Evolutionary conservation across 345 rosid genomes (phyloP).

Genomic region (Boechera divaricarpa): DNA sequence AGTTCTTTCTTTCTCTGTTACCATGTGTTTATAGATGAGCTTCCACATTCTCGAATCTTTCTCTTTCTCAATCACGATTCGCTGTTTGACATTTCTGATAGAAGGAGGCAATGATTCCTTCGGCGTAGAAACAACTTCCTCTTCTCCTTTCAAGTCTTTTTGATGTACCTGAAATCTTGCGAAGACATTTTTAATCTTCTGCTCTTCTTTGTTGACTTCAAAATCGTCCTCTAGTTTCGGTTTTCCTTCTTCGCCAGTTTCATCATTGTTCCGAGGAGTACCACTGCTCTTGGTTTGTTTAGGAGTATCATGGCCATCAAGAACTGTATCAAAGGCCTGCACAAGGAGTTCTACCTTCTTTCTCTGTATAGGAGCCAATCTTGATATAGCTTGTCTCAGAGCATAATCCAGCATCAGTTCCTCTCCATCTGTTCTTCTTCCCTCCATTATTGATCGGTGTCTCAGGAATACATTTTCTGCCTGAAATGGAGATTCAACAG

Average conservation of each 20-base stretch:
- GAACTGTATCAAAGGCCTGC: conserved; percentile 85
- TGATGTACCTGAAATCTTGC: conserved; percentile 37
- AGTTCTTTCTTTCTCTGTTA: conserved; percentile 57
- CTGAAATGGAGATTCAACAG: conserved; percentile 49
- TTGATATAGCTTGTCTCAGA: conserved; percentile 74
- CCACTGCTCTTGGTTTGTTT: conserved; percentile 21
- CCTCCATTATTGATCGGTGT: conserved; percentile 56
- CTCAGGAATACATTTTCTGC: conserved; percentile 69
- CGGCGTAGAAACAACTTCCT: conserved; percentile 31
- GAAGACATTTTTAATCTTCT: conserved; percentile 31
- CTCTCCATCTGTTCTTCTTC: conserved; percentile 65
- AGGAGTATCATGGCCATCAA: conserved; percentile 41
- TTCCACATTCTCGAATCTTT: conserved; percentile 68
- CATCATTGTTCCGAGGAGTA: conserved; percentile 8
- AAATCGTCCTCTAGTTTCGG: conserved; percentile 8
- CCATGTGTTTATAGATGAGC: conserved; percentile 79
- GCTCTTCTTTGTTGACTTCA: conserved; percentile 29
- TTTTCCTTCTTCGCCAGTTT: conserved; percentile 13
- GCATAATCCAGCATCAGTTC: conserved; percentile 95
- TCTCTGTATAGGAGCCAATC: conserved; percentile 74
- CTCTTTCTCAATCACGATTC: conserved; percentile 53
- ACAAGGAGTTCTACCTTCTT: conserved; percentile 83
- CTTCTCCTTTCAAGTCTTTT: conserved; percentile 38
- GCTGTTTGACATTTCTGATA: conserved; percentile 23
- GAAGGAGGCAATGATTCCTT: conserved; percentile 23